Evolutionary conservation across 2,329 filamentous ascomycete genomes (phyloP).

Genomic region (Tolypocladium endophyticum): DNA sequence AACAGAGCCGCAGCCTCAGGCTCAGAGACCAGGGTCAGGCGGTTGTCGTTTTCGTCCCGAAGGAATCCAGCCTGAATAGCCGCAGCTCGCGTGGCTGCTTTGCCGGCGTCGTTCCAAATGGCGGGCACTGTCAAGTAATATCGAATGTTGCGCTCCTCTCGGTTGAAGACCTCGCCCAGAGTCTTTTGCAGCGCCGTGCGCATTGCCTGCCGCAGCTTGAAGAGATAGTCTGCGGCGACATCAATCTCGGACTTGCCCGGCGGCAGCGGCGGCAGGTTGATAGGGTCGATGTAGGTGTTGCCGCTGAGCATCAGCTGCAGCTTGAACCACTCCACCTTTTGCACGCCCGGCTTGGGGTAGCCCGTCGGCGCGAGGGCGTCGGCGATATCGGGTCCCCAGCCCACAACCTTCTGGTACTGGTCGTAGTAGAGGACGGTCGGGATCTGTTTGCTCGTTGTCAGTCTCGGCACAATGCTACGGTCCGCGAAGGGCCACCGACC

Average conservation of each 20-base stretch:
- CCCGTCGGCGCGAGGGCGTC: conserved; percentile 93
- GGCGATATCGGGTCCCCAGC: conserved; percentile 96
- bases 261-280: conserved; percentile 93
- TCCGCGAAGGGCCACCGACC: conserved; percentile 35
- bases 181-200: conserved; percentile 92
- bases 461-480: neutral
- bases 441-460: conserved; percentile 48
- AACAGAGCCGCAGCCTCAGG: conserved; percentile 96
- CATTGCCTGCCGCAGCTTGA: conserved; percentile 96
- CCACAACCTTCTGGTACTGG: conserved; percentile 98
- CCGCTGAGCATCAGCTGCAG: conserved; percentile 96
- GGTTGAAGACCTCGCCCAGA: conserved; percentile 91
- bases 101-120: conserved; percentile 98
- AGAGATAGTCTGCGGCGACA: conserved; percentile 97
- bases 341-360: conserved; percentile 93
- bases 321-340: conserved; percentile 99
- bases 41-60: conserved; percentile 94
- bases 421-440: conserved; percentile 99
- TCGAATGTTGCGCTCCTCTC: conserved; percentile 94
- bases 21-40: conserved; percentile 87
- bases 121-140: conserved; percentile 98
- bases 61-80: conserved; percentile 96
- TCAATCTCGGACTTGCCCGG: conserved; percentile 98
- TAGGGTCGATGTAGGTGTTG: conserved; percentile 98
- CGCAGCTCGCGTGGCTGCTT: conserved; percentile 89